Evolutionary conservation across 257 asterid genomes (phyloP), one percentile per base, ranked within the genome.

Genomic region (Ligustrum vulgare): DNA sequence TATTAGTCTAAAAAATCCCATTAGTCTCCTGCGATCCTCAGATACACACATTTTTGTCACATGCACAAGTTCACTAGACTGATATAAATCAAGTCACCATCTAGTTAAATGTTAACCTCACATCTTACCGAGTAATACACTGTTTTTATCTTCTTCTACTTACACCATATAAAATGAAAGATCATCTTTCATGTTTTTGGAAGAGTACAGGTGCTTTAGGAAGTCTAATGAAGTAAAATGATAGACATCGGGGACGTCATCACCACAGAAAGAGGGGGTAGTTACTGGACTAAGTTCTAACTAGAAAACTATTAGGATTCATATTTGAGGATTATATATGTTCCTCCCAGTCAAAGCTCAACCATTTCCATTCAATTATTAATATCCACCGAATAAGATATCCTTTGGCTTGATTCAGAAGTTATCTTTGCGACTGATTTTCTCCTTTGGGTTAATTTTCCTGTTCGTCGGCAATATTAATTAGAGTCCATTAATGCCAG

Each of bases 21-120:
- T 23, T 23, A 49, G n/a, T 74, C 60, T 81, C 45, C 10, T 9
- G 45, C 4, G 13, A 39, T 3, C 45, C 45, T 37, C 45, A 39
- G 45, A 37, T 37, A 37, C 23, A 16, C 23, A 23, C 23, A 9
- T 58, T 9, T 58, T 9, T 16, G 18, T 63, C 47, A 51, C 39
- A 16, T 41, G 11, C 16, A 37, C 67, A 71, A 12, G 64, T 73
- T 69, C 77, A 28, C 35, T 63, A 6, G 64, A 73, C 74, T 69
- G 22, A 63, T 69, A 32, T 34, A 25, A 12, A 25, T 54, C 63
- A n/a, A n/a, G n/a, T 54, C 67, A 51, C 60, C 69, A 47, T 69
- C 33, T 58, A 22, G 34, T 58, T 20, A 58, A 58, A 58, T 58
- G 66, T 20, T 58, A 58, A 9, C 66, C 65, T 2, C 8, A 13